These are phyloP conservation scores for Solanum acaule DNA, from an alignment of 257 asterid species.

Conservation along the genomic window DNA sequence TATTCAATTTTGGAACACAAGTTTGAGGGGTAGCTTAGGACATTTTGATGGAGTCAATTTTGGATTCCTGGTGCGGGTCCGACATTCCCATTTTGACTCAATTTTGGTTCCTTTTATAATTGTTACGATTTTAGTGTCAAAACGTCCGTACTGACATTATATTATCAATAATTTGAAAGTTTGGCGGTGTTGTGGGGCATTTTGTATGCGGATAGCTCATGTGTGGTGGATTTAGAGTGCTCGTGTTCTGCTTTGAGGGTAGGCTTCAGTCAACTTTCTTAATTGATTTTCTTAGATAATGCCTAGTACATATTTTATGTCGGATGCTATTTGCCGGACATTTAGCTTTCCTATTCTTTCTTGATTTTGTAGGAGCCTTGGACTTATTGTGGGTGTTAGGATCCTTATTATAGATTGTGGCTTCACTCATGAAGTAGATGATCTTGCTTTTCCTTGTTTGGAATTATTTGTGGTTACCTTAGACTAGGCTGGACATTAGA, in stretches of 20 bases:
- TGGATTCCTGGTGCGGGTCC: not conserved
- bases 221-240: not conserved
- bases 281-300: not conserved
- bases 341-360: not conserved
- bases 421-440: not conserved
- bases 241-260: not conserved
- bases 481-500: not conserved
- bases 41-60: too few relatives aligned
- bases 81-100: not conserved
- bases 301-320: not conserved
- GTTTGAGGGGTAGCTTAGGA: too few relatives aligned
- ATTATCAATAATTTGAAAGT: not conserved
- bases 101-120: not conserved
- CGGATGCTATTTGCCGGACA: not conserved
- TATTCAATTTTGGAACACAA: too few relatives aligned
- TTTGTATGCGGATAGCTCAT: not conserved
- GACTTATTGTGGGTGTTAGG: not conserved
- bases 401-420: not conserved
- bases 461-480: not conserved
- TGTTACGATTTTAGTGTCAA: not conserved
- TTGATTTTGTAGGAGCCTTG: not conserved
- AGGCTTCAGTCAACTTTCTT: not conserved
- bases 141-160: not conserved
- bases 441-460: not conserved
- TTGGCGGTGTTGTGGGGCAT: not conserved